These are phyloP conservation scores for Hericium erinaceus DNA, from an alignment of 768 basidiomycete species.

Conservation along the genomic window DNA sequence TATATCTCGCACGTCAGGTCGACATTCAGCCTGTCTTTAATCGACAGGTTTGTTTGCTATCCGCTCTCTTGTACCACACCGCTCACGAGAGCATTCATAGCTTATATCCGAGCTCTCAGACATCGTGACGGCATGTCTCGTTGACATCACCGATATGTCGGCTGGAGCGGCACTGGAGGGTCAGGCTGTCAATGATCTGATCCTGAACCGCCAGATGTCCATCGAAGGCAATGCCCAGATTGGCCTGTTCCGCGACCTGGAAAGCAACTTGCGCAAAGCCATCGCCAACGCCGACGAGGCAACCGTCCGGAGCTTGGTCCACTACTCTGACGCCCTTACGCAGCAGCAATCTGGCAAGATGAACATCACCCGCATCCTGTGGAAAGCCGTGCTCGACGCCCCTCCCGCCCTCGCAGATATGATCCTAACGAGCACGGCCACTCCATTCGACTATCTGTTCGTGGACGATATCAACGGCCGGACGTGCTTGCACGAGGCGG, in stretches of 20 bases:
- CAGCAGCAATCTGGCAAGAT: conserved; percentile 50
- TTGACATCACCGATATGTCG: conserved; percentile 70
- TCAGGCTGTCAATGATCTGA: conserved; percentile 56
- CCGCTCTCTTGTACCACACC: neutral
- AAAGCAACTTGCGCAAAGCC: conserved; percentile 77
- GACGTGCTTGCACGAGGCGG: conserved; percentile 88
- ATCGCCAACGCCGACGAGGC: conserved; percentile 50
- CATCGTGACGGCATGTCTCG: conserved; percentile 74
- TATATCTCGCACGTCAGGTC: conserved; percentile 92
- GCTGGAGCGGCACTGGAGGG: conserved; percentile 74
- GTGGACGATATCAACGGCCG: conserved; percentile 96
- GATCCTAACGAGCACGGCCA: conserved; percentile 52
- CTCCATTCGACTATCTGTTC: conserved; percentile 80
- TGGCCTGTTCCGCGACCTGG: conserved; percentile 80
- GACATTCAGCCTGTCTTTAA: conserved; percentile 99
- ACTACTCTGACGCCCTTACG: conserved; percentile 57
- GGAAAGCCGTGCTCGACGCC: conserved; percentile 85
- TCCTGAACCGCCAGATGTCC: conserved; percentile 63
- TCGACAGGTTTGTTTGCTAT: conserved; percentile 55
- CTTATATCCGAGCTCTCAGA: conserved; percentile 94
- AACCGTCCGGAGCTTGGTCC: conserved; percentile 60
- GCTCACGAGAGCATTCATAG: conserved; percentile 26
- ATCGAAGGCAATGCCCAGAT: conserved; percentile 50
- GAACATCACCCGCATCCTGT: conserved; percentile 85
- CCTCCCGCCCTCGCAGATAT: conserved; percentile 63